Conservation (phyloP, 2,329 filamentous ascomycete species). For the Torrubiellomyces zombiae region DNA sequence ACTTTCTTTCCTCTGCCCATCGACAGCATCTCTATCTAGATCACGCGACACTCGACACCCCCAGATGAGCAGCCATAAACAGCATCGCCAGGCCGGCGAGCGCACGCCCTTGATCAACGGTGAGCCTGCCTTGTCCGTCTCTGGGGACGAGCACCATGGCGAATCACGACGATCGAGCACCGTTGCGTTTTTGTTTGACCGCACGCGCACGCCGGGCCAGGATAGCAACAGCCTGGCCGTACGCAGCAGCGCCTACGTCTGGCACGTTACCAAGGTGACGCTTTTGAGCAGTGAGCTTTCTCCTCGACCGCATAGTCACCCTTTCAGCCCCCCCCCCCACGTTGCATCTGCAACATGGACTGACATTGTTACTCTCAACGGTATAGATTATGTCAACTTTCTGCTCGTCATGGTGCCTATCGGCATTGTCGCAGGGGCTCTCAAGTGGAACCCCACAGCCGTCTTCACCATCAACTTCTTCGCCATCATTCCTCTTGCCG, state of each 20-base stretch:
- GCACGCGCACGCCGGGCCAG: constrained; percentile 32
- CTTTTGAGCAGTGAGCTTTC: constrained; percentile 38
- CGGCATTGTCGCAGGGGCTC: constrained; percentile 49
- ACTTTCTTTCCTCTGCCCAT: too few relatives aligned
- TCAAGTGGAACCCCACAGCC: constrained; percentile 46
- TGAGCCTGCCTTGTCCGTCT: constrained; percentile 11
- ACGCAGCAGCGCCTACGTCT: constrained; percentile 28
- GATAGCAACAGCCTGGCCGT: constrained; percentile 29
- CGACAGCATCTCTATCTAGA: too few relatives aligned
- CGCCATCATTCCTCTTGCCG: constrained; percentile 60
- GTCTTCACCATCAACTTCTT: constrained; percentile 69
- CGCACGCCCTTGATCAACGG: constrained; percentile 25
- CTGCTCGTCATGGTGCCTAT: constrained; percentile 58
- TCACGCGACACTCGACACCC: constrained; percentile 6
- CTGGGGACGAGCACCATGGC: constrained; percentile 7
- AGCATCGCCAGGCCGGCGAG: constrained; percentile 16
- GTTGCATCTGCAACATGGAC: too few relatives aligned
- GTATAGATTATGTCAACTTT: constrained; percentile 45
- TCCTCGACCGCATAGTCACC: too few relatives aligned
- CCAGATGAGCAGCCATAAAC: constrained; percentile 17
- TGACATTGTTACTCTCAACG: too few relatives aligned
- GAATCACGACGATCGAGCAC: constrained; percentile 8
- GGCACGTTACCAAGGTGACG: constrained; percentile 40
- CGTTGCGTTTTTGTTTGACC: constrained; percentile 31
- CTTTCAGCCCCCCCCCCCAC: too few relatives aligned